phyloP scores from a whole-genome alignment of 345 rosid species.

The Cardamine resedifolia region DNA sequence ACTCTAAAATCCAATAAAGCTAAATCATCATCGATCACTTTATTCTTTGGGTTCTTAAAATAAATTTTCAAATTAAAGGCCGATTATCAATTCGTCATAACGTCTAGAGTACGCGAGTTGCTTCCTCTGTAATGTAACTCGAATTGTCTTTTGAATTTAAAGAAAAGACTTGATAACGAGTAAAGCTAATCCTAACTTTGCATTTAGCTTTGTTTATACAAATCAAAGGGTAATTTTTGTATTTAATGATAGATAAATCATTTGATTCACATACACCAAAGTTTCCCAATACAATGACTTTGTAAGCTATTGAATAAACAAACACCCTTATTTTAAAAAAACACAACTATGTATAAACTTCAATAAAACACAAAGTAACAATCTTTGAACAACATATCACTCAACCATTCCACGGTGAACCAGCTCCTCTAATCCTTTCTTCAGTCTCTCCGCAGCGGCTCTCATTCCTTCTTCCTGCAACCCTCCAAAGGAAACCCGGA shows the following conservation, averaged over 20 bases:
- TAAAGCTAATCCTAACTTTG: neutral
- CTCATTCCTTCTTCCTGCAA: conserved; percentile 60
- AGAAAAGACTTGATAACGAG: neutral
- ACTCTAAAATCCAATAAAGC: conserved; percentile 18
- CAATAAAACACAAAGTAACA: conserved; percentile 10
- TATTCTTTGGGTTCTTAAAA: neutral
- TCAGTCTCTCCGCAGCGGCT: conserved; percentile 71
- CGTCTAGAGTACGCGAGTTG: too few relatives aligned
- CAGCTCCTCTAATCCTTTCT: conserved; percentile 70
- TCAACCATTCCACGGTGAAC: conserved; percentile 56
- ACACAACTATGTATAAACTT: neutral
- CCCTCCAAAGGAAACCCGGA: conserved; percentile 85
- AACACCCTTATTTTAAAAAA: neutral
- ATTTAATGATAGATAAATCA: neutral
- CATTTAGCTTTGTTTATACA: neutral
- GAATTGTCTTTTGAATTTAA: neutral
- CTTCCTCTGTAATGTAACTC: too few relatives aligned
- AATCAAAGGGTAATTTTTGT: neutral
- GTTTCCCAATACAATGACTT: conserved; percentile 8
- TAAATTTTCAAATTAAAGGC: conserved; percentile 25
- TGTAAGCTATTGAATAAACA: conserved; percentile 13
- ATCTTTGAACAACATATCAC: conserved; percentile 9
- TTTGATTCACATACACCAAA: conserved; percentile 21
- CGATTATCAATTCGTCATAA: neutral
- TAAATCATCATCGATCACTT: conserved; percentile 2